A percentile compares a stretch with the other conserved stretches of the same genome.
Evolutionary conservation across 2,329 filamentous ascomycete genomes (phyloP).

Genomic region (Neodidymelliopsis sp.): DNA sequence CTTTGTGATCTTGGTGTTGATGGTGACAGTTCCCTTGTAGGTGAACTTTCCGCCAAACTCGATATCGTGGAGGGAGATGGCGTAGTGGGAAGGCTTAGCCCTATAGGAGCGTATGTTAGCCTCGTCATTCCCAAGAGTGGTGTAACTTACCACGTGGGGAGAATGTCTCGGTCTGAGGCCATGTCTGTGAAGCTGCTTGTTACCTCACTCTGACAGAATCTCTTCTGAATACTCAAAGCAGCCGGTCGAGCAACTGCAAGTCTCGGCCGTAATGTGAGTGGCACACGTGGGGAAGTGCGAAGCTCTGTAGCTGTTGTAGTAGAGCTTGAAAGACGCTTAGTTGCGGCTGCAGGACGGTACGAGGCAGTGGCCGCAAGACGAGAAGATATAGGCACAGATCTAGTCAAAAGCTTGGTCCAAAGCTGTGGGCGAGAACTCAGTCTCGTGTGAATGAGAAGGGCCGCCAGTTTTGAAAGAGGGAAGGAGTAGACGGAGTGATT

Average conservation of each 20-base stretch:
- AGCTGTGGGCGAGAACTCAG: constrained; percentile 45
- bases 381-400: constrained; percentile 20
- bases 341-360: constrained; percentile 15
- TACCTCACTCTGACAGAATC: constrained; percentile 43
- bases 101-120: constrained; percentile 49
- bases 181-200: constrained; percentile 48
- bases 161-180: constrained; percentile 57
- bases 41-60: constrained; percentile 75
- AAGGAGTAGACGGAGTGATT: constrained; percentile 14
- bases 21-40: constrained; percentile 85
- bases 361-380: constrained; percentile 11
- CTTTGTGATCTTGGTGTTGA: constrained; percentile 76
- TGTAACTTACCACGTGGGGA: constrained; percentile 52
- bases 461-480: constrained; percentile 41
- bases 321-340: constrained; percentile 27
- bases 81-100: constrained; percentile 86
- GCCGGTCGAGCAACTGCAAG: constrained; percentile 21
- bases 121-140: neutral
- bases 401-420: constrained; percentile 29
- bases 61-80: constrained; percentile 80
- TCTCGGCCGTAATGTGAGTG: constrained; percentile 23
- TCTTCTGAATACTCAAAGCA: constrained; percentile 29
- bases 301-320: constrained; percentile 28
- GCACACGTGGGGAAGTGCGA: constrained; percentile 25
- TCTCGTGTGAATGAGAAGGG: constrained; percentile 41